Conservation (phyloP, 2,329 filamentous ascomycete genomes). For the Neonectria magnoliae region DNA sequence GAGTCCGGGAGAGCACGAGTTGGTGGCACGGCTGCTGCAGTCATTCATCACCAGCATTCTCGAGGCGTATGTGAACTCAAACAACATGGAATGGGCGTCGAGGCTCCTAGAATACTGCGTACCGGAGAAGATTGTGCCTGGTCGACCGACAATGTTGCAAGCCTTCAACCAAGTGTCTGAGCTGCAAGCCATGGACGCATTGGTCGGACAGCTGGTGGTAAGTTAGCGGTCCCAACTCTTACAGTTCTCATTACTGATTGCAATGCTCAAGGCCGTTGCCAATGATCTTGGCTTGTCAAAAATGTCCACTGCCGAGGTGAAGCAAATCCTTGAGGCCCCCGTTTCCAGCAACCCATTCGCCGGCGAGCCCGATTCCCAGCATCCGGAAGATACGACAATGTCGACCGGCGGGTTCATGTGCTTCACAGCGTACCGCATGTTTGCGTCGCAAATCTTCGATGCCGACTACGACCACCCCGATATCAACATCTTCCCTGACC, state of each 20-base stretch:
- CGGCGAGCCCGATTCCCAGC: slow-evolving; percentile 56
- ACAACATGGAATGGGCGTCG: slow-evolving; percentile 69
- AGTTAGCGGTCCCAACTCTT: slow-evolving; percentile 41
- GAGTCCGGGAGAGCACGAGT: slow-evolving; percentile 65
- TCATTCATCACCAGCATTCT: slow-evolving; percentile 82
- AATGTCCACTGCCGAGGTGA: slow-evolving; percentile 57
- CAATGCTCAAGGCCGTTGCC: slow-evolving; percentile 64
- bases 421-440: slow-evolving; percentile 70
- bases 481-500: slow-evolving; percentile 69
- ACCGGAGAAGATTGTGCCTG: slow-evolving; percentile 70
- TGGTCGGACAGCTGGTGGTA: slow-evolving; percentile 78
- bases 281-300: slow-evolving; percentile 67
- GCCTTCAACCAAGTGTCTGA: slow-evolving; percentile 72
- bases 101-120: slow-evolving; percentile 75
- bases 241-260: slow-evolving; percentile 25
- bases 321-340: slow-evolving; percentile 54
- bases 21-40: slow-evolving; percentile 74
- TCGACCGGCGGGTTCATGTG: slow-evolving; percentile 69
- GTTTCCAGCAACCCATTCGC: slow-evolving; percentile 58
- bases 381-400: slow-evolving; percentile 63
- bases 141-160: slow-evolving; percentile 69
- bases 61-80: slow-evolving; percentile 75
- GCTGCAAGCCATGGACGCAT: slow-evolving; percentile 69
- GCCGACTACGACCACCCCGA: slow-evolving; percentile 63
- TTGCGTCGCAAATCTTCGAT: slow-evolving; percentile 69